Conservation (phyloP, 257 asterid species). For the Solanum medicagineum region DNA sequence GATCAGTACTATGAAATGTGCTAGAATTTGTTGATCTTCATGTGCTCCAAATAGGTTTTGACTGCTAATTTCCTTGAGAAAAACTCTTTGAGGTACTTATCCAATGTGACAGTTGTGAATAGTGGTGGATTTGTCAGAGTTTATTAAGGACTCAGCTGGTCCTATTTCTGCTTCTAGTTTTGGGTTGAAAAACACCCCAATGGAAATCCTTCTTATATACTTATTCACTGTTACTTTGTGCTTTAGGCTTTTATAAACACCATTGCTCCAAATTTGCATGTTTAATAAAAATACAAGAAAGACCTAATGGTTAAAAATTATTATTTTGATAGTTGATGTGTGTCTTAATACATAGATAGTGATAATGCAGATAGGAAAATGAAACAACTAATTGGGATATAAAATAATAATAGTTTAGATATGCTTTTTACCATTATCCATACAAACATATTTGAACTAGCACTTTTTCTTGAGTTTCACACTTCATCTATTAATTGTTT, state of each 20-base stretch:
- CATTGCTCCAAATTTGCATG: slow-evolving; percentile 57
- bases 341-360: too few relatives aligned
- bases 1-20: too few relatives aligned
- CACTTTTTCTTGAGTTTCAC: neutral
- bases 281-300: neutral
- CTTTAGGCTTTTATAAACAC: slow-evolving; percentile 56
- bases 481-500: too few relatives aligned
- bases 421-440: too few relatives aligned
- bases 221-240: slow-evolving; percentile 66
- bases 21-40: neutral
- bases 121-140: neutral
- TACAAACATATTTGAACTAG: neutral
- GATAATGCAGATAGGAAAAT: too few relatives aligned
- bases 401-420: too few relatives aligned
- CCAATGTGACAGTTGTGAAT: neutral
- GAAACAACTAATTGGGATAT: too few relatives aligned
- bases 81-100: neutral
- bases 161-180: neutral
- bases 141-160: neutral
- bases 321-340: too few relatives aligned
- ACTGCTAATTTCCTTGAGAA: neutral
- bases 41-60: neutral
- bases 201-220: slow-evolving; percentile 39
- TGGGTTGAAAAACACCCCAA: slow-evolving; percentile 64
- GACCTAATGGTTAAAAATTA: neutral